Percentiles rank a stretch among this genome's conserved stretches.
These are phyloP conservation scores for Penicillium corylophilum DNA, from an alignment of 2,329 filamentous ascomycete species.

Conservation along the genomic window DNA sequence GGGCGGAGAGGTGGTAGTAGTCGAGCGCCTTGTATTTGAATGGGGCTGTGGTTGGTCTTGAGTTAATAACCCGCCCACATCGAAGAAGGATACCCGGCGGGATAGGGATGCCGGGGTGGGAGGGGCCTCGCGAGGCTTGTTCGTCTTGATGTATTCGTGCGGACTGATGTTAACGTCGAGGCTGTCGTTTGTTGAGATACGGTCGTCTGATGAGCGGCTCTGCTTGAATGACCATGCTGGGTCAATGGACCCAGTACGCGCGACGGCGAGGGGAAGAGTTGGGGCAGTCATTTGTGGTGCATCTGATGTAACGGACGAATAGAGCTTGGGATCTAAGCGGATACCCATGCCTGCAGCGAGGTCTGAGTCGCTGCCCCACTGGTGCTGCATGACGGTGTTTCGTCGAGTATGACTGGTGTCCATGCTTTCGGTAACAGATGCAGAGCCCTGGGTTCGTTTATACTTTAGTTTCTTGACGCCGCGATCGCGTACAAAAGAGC, in stretches of 20 bases:
- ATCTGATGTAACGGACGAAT: slow-evolving; percentile 26
- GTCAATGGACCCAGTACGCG: slow-evolving; percentile 30
- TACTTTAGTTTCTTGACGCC: slow-evolving; percentile 89
- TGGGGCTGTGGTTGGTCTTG: slow-evolving; percentile 19
- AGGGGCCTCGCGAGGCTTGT: slow-evolving; percentile 21
- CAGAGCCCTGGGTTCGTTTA: slow-evolving; percentile 47
- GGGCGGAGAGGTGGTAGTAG: slow-evolving; percentile 7
- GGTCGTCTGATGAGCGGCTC: slow-evolving; percentile 27
- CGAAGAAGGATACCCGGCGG: slow-evolving; percentile 74
- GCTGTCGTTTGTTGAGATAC: slow-evolving; percentile 29
- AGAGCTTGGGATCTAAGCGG: slow-evolving; percentile 56
- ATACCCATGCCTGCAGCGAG: slow-evolving; percentile 78
- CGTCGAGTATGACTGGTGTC: slow-evolving; percentile 40
- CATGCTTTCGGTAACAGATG: slow-evolving; percentile 51
- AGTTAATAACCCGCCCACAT: slow-evolving; percentile 74
- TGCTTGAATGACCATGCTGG: slow-evolving; percentile 34
- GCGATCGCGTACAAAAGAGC: slow-evolving; percentile 86
- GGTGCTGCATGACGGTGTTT: slow-evolving; percentile 62
- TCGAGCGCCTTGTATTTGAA: slow-evolving; percentile 4
- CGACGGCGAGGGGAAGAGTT: slow-evolving; percentile 16
- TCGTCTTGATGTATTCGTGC: slow-evolving; percentile 36
- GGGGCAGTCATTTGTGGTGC: slow-evolving; percentile 39
- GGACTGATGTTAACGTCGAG: slow-evolving; percentile 35
- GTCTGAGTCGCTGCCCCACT: slow-evolving; percentile 90
- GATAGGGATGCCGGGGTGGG: slow-evolving; percentile 38